Base-by-base conservation (phyloP, 1,284 basidiomycete genomes). In the Cryptococcus neoformans region DNA sequence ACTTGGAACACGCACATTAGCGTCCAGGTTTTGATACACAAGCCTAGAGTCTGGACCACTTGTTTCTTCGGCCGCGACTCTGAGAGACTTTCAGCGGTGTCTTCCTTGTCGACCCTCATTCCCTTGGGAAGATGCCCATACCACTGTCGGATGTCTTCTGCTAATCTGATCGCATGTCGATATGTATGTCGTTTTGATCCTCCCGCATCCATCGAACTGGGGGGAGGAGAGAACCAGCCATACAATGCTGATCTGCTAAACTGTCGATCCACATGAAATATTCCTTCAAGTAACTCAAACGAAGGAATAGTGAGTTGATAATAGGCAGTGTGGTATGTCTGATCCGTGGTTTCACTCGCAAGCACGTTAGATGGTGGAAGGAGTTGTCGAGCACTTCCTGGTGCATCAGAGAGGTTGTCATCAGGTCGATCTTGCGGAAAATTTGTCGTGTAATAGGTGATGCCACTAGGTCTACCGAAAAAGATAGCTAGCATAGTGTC, bases 261-360 rank as follows among this genome's bases (percentile, higher is more conserved):
- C 17, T 64, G 47, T 14, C 69, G 62, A 35, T 71, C 66, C 40
- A 70, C 66, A 16, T 65, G 69, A 62, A 78, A 78, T 3, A 77
- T 67, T 4, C 76, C 70, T 44, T 74, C 69, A 16, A 62, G 65
- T 1, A 77, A 63, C 56, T 77, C 75, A 44, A 75, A 69, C 9
- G 72, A 72, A 0, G 76, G 76, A 12, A 78, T 70, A 0, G 75
- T 74, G 44, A 78, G 61, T 48, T 75, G 73, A 58, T 70, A 77
- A 56, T 75, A 75, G 2, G 74, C 74, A 1, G 73, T 64, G 54
- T 78, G 76, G 57, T 69, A 78, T 1, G 74, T 75, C 56, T 71
- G 62, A 4, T 73, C 67, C 0, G 69, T 73, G 2, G 69, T 70
- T 41, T 70, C 66, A 39, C 68, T 71, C 11, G 51, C 56, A 4